phyloP scores from a whole-genome alignment of 1,284 basidiomycete species.

The Cutaneotrichosporon sp. region DNA sequence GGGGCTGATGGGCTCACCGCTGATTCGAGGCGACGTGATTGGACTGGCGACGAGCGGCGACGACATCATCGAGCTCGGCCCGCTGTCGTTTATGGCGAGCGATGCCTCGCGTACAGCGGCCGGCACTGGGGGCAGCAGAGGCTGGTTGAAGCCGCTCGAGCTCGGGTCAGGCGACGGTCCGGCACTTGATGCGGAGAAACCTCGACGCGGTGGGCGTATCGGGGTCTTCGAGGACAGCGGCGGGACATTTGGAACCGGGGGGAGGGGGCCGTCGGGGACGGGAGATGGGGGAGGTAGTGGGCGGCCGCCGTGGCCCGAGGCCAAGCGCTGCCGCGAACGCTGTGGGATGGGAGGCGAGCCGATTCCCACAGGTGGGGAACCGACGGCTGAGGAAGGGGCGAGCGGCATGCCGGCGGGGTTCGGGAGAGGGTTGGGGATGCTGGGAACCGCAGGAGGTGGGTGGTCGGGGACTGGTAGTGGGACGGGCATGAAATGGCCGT shows the following conservation, averaged over 20 bases:
- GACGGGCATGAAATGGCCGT: not conserved
- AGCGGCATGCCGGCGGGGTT: not conserved
- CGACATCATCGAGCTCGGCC: not conserved
- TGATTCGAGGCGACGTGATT: not conserved
- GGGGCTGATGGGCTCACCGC: not conserved
- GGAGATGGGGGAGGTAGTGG: constrained; percentile 11
- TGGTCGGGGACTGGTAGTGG: not conserved
- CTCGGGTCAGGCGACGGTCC: constrained; percentile 6
- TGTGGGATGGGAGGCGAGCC: constrained; percentile 1
- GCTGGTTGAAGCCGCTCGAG: not conserved
- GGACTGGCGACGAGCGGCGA: constrained; percentile 3
- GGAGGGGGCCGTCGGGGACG: constrained; percentile 14
- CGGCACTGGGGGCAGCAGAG: not conserved
- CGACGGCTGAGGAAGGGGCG: constrained; percentile 5
- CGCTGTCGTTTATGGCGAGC: not conserved
- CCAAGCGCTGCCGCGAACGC: not conserved
- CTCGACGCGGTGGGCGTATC: not conserved
- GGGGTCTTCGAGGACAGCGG: not conserved
- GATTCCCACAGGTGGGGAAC: not conserved
- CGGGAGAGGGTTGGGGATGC: constrained; percentile 1
- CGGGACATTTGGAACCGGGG: constrained; percentile 5
- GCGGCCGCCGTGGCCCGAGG: not conserved
- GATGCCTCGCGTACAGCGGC: constrained; percentile 5
- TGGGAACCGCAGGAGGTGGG: not conserved
- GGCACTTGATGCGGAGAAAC: not conserved